Conservation (phyloP, 106 monocot genomes). For the Allium sativum region DNA sequence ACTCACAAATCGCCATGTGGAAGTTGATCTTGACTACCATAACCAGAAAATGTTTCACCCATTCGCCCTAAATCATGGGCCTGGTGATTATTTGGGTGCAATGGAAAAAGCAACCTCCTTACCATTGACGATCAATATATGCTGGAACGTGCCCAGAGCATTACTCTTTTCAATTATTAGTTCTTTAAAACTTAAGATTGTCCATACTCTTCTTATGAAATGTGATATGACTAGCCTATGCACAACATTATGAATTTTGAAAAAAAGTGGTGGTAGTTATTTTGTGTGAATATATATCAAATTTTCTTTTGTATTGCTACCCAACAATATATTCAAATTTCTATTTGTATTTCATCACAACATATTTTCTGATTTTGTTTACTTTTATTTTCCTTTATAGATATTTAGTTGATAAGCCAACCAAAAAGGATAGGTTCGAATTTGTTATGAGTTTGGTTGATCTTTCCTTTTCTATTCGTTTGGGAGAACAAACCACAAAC, state of each 20-base stretch:
- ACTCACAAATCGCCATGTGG: slow-evolving; percentile 92
- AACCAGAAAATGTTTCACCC: slow-evolving; percentile 99
- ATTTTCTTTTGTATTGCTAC: no score
- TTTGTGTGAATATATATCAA: no score
- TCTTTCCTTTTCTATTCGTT: slow-evolving; percentile 46
- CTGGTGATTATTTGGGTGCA: slow-evolving; percentile 92
- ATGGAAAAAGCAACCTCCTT: slow-evolving; percentile 94
- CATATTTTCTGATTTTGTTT: no score
- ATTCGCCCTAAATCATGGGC: slow-evolving; percentile 90
- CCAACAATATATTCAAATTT: no score
- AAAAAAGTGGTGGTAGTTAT: no score
- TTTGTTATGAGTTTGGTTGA: slow-evolving; percentile 64
- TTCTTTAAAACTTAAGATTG: no score
- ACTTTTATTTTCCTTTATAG: slow-evolving; percentile 23
- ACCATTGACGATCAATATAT: slow-evolving; percentile 91
- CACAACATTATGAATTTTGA: no score
- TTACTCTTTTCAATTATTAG: not conserved
- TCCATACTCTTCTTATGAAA: no score
- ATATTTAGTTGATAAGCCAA: slow-evolving; percentile 74
- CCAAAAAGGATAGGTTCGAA: slow-evolving; percentile 42
- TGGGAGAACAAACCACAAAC: slow-evolving; percentile 35
- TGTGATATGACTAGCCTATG: no score
- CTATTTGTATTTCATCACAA: no score
- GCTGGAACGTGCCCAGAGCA: slow-evolving; percentile 91
- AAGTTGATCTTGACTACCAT: slow-evolving; percentile 92